These are phyloP conservation scores for Arthrinium phaeospermum DNA, from an alignment of 2,329 filamentous ascomycete genomes.

Conservation along the genomic window DNA sequence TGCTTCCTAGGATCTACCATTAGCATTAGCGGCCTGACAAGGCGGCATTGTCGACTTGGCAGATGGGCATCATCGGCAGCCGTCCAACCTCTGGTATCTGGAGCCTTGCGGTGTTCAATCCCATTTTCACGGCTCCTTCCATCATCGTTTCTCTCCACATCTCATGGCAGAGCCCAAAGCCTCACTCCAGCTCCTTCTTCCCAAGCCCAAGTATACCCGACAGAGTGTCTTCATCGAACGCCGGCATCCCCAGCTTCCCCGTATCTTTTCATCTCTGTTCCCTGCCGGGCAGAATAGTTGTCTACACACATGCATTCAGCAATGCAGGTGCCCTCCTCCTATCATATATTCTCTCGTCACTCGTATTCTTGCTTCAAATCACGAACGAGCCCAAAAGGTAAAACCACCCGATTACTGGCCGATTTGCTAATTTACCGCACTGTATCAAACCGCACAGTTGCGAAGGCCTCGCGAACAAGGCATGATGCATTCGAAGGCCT, in stretches of 20 bases:
- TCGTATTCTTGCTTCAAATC: no score
- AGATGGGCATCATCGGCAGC: background rate
- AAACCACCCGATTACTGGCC: background rate
- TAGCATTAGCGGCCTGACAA: conserved; percentile 13
- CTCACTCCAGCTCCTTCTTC: background rate
- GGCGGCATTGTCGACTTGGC: conserved; percentile 12
- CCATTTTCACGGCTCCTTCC: background rate
- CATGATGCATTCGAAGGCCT: background rate
- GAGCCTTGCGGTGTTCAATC: background rate
- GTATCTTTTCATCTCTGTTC: background rate
- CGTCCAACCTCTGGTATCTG: background rate
- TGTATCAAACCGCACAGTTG: background rate
- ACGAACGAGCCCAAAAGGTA: background rate
- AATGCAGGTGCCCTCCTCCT: background rate
- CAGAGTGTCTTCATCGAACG: background rate
- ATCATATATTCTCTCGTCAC: background rate
- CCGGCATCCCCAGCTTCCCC: background rate
- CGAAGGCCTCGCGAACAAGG: background rate
- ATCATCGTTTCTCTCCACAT: background rate
- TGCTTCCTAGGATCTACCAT: background rate
- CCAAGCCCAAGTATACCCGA: background rate
- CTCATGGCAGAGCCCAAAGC: background rate
- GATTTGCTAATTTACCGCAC: background rate
- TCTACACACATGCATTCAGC: background rate
- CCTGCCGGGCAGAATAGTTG: background rate